These are phyloP conservation scores for Exophiala sp. DNA, from an alignment of 2,329 filamentous ascomycete genomes.

Conservation along the genomic window DNA sequence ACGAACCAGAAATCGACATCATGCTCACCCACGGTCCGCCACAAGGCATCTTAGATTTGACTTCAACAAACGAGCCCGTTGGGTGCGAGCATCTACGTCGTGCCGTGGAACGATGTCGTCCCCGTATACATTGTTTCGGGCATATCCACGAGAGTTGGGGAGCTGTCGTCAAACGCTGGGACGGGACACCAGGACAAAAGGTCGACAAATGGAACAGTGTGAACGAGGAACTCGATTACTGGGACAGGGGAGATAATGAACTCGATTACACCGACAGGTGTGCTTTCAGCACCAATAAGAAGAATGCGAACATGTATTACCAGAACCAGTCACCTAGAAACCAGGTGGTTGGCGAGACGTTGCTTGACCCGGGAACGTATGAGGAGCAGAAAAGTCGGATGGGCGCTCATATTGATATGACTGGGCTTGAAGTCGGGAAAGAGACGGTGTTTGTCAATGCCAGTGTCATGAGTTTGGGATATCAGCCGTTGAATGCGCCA, in stretches of 20 bases:
- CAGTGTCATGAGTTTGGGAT: constrained; percentile 51
- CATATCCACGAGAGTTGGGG: constrained; percentile 31
- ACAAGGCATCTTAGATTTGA: constrained; percentile 48
- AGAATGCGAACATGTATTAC: too few species aligned
- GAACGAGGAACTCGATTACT: background rate
- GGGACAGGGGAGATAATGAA: background rate
- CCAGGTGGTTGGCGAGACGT: background rate
- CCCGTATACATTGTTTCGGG: constrained; percentile 55
- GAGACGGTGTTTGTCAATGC: constrained; percentile 59
- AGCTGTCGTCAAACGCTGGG: constrained; percentile 22
- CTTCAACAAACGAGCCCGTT: constrained; percentile 34
- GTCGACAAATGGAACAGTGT: background rate
- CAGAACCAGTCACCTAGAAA: background rate
- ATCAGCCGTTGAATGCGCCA: constrained; percentile 50
- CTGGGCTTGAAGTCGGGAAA: constrained; percentile 41
- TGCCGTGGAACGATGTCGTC: constrained; percentile 50
- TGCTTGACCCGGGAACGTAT: background rate
- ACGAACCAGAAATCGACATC: constrained; percentile 50
- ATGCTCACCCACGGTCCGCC: constrained; percentile 63
- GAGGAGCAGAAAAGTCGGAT: constrained; percentile 8
- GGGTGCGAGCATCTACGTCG: constrained; percentile 55
- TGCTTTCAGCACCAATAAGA: too few species aligned
- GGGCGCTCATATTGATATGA: constrained; percentile 35
- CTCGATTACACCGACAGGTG: too few species aligned
- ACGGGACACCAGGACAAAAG: background rate